Base-by-base conservation (phyloP, 306 rosid genomes). In the Sophora flavescens region DNA sequence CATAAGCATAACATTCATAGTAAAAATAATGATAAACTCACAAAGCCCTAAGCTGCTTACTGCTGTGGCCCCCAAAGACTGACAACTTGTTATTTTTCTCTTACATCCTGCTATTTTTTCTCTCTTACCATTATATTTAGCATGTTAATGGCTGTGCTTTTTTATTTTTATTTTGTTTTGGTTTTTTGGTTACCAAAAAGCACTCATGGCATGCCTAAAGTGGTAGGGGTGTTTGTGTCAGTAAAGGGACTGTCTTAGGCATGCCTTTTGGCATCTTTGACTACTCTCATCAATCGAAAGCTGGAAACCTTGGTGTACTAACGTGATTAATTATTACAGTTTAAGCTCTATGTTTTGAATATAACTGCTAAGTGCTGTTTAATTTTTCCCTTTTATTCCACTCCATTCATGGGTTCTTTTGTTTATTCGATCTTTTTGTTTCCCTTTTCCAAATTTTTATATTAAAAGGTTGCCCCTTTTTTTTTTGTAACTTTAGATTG, bases 301-400 rank as follows among this genome's bases (percentile, higher is more conserved):
- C 22, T 22, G 22, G 22, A 22, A 22, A 22, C 22, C 22, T 22
- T 22, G 22, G 22, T 22, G 22, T 22, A 22, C 22, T 22, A 22
- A 22, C 22, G 22, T 22, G 22, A 22, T 22, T 22, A 22, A 22
- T 22, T 22, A 53, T 54, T 72, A 41, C 44, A 16, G 12, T 72
- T 44, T 59, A 22, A 75, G 8, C 66, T 41, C 8, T 12, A 18
- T 71, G 54, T 35, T 75, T 75, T 33, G 30, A 62, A 22, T 38
- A 36, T 22, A 10, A 16, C 41, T 35, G 42, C 10, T 57, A 22
- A 51, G 54, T 41, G 10, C 16, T 15, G 10, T 44, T 63, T 38
- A 10, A 13, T 12, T 62, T 48, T 63, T 10, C 10, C 26, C 61
- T 12, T 12, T 54, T 38, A 11, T 71, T 59, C 35, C 14, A 28